Evolutionary conservation across 1,284 basidiomycete genomes (phyloP).

Genomic region (Mrakiaceae sp.): DNA sequence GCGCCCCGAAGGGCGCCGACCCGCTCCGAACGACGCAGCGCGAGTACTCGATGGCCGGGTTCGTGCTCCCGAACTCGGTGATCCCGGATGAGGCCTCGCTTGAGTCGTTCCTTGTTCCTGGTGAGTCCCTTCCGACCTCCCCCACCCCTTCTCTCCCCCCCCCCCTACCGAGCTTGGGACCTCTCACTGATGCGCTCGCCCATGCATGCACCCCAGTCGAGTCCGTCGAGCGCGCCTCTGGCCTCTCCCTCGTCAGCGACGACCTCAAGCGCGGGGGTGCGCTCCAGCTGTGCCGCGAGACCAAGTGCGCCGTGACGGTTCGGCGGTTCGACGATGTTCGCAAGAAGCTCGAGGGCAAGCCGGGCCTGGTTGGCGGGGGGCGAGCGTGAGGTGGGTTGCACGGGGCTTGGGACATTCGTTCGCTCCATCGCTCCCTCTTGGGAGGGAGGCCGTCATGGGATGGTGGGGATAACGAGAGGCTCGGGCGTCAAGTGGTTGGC

Average conservation of each 20-base stretch:
- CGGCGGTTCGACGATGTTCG: constrained; percentile 78
- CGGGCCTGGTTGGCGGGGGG: not conserved
- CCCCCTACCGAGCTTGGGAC: not conserved
- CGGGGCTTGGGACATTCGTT: too few relatives aligned
- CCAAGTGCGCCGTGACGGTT: constrained; percentile 73
- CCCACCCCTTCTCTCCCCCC: not conserved
- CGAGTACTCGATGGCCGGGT: constrained; percentile 79
- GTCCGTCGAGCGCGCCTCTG: constrained; percentile 80
- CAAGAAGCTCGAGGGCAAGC: constrained; percentile 38
- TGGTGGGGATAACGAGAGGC: too few relatives aligned
- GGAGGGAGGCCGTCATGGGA: too few relatives aligned
- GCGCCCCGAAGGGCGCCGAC: constrained; percentile 25
- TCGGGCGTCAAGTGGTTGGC: too few relatives aligned
- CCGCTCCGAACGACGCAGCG: constrained; percentile 35
- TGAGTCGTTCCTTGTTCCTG: constrained; percentile 65
- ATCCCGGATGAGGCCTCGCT: constrained; percentile 76
- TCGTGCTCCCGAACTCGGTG: constrained; percentile 79
- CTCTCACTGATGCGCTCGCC: constrained; percentile 6
- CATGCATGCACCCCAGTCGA: constrained; percentile 48
- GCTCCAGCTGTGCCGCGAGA: constrained; percentile 75
- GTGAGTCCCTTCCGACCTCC: constrained; percentile 39
- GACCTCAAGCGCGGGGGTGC: constrained; percentile 58
- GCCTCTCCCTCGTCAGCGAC: constrained; percentile 78
- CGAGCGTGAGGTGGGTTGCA: not conserved
- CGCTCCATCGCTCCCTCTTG: too few relatives aligned